These are phyloP conservation scores for Emmonsiellopsis sp. DNA, from an alignment of 2,329 filamentous ascomycete genomes.

Conservation along the genomic window DNA sequence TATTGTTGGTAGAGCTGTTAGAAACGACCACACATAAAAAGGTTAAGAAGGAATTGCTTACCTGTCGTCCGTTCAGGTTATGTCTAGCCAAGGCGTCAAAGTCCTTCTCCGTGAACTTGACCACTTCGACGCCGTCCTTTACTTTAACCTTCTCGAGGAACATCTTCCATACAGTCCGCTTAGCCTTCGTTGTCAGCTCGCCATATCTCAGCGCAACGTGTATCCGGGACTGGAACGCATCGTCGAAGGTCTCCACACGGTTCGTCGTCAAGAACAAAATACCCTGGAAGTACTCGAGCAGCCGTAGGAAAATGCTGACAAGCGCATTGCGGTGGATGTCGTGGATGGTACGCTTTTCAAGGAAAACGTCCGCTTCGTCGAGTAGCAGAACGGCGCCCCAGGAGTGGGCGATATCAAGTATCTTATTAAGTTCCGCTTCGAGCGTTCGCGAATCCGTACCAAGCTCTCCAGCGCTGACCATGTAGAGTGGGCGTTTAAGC, in stretches of 20 bases:
- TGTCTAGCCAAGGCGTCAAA: slow-evolving; percentile 57
- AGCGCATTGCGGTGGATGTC: slow-evolving; percentile 79
- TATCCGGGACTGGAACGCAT: slow-evolving; percentile 81
- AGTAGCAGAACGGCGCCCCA: slow-evolving; percentile 81
- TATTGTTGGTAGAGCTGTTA: slow-evolving; percentile 28
- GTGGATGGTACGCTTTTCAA: slow-evolving; percentile 72
- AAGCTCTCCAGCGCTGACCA: slow-evolving; percentile 72
- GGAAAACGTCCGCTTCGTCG: slow-evolving; percentile 76
- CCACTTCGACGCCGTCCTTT: slow-evolving; percentile 49
- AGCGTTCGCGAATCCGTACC: slow-evolving; percentile 66
- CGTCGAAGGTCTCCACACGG: slow-evolving; percentile 76
- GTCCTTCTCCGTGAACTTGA: slow-evolving; percentile 48
- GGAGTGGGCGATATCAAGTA: slow-evolving; percentile 73
- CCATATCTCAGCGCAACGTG: slow-evolving; percentile 78
- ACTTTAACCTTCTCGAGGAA: slow-evolving; percentile 66
- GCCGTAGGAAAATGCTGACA: slow-evolving; percentile 75
- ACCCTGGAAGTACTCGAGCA: slow-evolving; percentile 86
- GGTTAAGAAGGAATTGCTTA: slow-evolving; percentile 22
- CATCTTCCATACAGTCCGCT: slow-evolving; percentile 72
- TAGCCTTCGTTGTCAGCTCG: slow-evolving; percentile 60
- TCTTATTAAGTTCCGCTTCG: slow-evolving; percentile 69
- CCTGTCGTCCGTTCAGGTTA: slow-evolving; percentile 59
- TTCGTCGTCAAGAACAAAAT: slow-evolving; percentile 88
- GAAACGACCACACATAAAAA: neutral
- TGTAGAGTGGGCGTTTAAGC: slow-evolving; percentile 71